Percentiles rank a stretch among this genome's conserved stretches.
Evolutionary conservation across 2,329 filamentous ascomycete genomes (phyloP).

Genomic region (Clonostachys rhizophaga): DNA sequence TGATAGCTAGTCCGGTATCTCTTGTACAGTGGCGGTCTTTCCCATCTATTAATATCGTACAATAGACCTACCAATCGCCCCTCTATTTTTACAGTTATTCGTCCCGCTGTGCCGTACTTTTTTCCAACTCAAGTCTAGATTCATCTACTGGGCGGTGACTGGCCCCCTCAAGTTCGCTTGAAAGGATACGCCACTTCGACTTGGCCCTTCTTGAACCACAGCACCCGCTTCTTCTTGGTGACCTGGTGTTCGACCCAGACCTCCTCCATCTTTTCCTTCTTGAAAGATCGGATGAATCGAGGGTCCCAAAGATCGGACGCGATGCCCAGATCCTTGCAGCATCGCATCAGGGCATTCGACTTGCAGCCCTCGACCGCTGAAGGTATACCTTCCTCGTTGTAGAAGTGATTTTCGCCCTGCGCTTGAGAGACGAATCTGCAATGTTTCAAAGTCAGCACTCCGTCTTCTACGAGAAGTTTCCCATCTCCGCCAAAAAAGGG

Average conservation of each 20-base stretch:
- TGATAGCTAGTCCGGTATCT: no score
- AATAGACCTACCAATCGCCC: background rate
- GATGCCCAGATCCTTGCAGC: constrained; percentile 95
- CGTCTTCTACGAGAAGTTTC: background rate
- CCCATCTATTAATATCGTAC: background rate
- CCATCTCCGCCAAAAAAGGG: background rate
- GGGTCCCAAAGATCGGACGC: constrained; percentile 97
- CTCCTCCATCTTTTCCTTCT: constrained; percentile 69
- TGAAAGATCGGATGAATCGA: constrained; percentile 79
- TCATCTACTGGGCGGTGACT: background rate
- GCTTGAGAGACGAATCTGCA: constrained; percentile 83
- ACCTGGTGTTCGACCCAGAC: constrained; percentile 83
- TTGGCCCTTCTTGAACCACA: constrained; percentile 77
- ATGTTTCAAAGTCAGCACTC: background rate
- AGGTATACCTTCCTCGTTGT: constrained; percentile 82
- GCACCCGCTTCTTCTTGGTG: constrained; percentile 85
- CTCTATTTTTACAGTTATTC: background rate
- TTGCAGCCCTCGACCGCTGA: constrained; percentile 96
- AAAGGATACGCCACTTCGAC: constrained; percentile 65
- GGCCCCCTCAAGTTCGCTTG: constrained; percentile 22
- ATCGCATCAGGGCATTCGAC: constrained; percentile 95
- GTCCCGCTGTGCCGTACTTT: background rate
- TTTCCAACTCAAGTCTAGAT: background rate
- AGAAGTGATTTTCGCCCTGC: constrained; percentile 92
- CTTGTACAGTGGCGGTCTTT: background rate